Evolutionary conservation across 257 asterid genomes (phyloP).

Genomic region (Petunia secreta): DNA sequence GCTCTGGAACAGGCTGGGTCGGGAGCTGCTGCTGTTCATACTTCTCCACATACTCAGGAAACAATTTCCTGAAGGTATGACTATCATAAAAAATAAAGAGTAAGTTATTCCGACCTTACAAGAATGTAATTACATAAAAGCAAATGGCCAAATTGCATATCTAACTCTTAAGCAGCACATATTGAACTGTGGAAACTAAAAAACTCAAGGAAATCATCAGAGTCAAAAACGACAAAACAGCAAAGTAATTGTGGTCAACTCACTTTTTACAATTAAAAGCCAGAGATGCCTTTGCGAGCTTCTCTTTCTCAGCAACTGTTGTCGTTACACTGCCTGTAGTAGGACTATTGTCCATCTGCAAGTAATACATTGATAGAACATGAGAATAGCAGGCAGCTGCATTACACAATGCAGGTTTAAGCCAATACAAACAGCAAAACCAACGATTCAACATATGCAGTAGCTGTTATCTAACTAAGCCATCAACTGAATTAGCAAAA

Average conservation of each 20-base stretch:
- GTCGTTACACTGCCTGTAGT: conserved; percentile 96
- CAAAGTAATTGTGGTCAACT: conserved; percentile 36
- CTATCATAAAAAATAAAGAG: conserved; percentile 42
- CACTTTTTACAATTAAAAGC: conserved; percentile 88
- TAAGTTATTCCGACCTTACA: not conserved
- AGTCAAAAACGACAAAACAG: conserved; percentile 8
- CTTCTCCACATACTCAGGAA: conserved; percentile 85
- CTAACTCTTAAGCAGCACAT: not conserved
- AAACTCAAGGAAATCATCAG: conserved; percentile 12
- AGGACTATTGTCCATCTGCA: conserved; percentile 92
- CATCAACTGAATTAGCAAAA: not conserved
- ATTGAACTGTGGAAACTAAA: not conserved
- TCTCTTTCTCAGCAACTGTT: conserved; percentile 73
- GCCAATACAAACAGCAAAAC: conserved; percentile 9
- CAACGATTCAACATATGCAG: not conserved
- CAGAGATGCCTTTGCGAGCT: conserved; percentile 87
- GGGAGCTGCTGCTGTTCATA: conserved; percentile 62
- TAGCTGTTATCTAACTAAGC: not conserved
- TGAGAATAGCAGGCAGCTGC: not conserved
- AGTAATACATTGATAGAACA: conserved; percentile 23
- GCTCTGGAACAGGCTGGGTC: conserved; percentile 51
- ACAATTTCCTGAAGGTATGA: conserved; percentile 77
- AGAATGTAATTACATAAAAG: not conserved
- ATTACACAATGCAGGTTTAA: not conserved
- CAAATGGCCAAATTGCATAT: not conserved